These are phyloP conservation scores for Verticillium tricorpus DNA, from an alignment of 2,329 filamentous ascomycete species.

Conservation along the genomic window DNA sequence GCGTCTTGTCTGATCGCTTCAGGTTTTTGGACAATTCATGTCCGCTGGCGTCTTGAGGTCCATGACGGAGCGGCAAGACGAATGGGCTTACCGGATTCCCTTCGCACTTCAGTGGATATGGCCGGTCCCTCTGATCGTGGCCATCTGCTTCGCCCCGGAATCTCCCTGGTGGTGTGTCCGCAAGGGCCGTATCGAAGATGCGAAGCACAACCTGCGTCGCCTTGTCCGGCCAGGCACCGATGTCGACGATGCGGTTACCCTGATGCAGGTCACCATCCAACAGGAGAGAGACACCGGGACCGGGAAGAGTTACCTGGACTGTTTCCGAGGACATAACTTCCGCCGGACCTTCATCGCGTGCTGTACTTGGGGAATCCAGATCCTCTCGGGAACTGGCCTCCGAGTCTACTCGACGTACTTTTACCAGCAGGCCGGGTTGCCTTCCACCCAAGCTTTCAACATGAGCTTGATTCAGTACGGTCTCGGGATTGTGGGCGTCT, in stretches of 20 bases:
- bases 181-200: constrained; percentile 31
- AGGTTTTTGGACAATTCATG: constrained; percentile 43
- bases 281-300: constrained; percentile 32
- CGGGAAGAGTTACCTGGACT: constrained; percentile 39
- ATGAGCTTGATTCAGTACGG: constrained; percentile 37
- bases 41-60: constrained; percentile 36
- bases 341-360: constrained; percentile 41
- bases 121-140: constrained; percentile 38
- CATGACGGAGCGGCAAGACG: constrained; percentile 28
- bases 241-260: constrained; percentile 37
- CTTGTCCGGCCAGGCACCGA: constrained; percentile 27
- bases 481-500: constrained; percentile 39
- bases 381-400: constrained; percentile 32
- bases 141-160: constrained; percentile 40
- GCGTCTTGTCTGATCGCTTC: constrained; percentile 27
- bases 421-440: constrained; percentile 37
- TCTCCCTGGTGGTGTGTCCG: constrained; percentile 47
- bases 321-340: constrained; percentile 41
- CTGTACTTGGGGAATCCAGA: constrained; percentile 33
- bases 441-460: constrained; percentile 29
- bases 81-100: constrained; percentile 43
- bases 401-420: constrained; percentile 32
- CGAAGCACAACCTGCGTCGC: constrained; percentile 31
- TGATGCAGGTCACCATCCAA: constrained; percentile 48
- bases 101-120: constrained; percentile 46